Percentiles rank a stretch among this genome's conserved stretches.
phyloP scores from a whole-genome alignment of 2,329 filamentous ascomycete genomes.

The Trichoderma brevicompactum region DNA sequence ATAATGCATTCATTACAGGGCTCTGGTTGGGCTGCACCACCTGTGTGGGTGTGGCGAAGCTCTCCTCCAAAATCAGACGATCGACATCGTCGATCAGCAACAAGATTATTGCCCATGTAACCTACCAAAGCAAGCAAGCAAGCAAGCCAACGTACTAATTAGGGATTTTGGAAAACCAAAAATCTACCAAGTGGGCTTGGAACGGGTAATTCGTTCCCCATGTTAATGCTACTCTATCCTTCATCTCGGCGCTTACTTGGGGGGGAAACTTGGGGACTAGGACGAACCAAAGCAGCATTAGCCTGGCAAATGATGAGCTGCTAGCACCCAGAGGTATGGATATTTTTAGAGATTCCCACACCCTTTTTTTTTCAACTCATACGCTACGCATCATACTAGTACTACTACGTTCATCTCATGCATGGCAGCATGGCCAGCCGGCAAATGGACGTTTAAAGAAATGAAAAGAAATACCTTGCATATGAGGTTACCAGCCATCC shows the following conservation, averaged over 20 bases:
- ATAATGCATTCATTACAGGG: conserved; percentile 9
- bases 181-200: too few species aligned
- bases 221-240: not conserved
- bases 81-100: conserved; percentile 3
- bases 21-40: not conserved
- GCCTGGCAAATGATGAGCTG: not conserved
- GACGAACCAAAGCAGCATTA: not conserved
- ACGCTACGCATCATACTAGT: not conserved
- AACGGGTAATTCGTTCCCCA: too few species aligned
- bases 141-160: too few species aligned
- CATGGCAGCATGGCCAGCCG: conserved; percentile 1
- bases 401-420: not conserved
- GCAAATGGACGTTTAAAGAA: not conserved
- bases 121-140: too few species aligned
- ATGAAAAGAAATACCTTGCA: conserved; percentile 5
- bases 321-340: not conserved
- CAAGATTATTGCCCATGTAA: not conserved
- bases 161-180: too few species aligned
- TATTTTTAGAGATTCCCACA: conserved; percentile 6
- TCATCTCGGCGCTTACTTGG: conserved; percentile 5
- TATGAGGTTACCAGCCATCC: not conserved
- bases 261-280: not conserved
- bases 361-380: not conserved
- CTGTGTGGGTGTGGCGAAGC: conserved; percentile 18
- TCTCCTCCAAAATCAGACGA: conserved; percentile 1